Evolutionary conservation across 768 basidiomycete genomes (phyloP).

Genomic region (Royoungia palumana): DNA sequence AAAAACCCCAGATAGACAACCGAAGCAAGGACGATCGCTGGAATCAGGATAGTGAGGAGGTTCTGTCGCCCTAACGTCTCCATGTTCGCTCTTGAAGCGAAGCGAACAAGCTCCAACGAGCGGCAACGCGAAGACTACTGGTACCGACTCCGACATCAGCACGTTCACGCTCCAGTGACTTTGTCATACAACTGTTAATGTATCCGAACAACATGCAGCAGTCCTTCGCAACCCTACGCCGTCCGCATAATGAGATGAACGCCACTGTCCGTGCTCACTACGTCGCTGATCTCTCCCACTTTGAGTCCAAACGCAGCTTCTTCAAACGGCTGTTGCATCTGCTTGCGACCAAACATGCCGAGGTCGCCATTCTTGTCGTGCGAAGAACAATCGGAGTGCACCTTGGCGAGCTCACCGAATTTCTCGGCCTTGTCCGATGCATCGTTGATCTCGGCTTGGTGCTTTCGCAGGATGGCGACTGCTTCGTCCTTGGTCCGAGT

Average conservation of each 20-base stretch:
- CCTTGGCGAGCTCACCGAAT: constrained; percentile 72
- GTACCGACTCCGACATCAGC: too few relatives aligned
- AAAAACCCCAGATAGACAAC: constrained; percentile 16
- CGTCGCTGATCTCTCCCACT: constrained; percentile 73
- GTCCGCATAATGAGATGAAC: constrained; percentile 92
- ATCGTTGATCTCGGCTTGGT: constrained; percentile 59
- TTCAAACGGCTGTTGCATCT: constrained; percentile 99
- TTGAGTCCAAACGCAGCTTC: constrained; percentile 74
- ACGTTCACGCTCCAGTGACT: not conserved
- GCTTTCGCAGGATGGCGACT: constrained; percentile 66
- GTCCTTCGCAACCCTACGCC: constrained; percentile 42
- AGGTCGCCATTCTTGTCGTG: constrained; percentile 83
- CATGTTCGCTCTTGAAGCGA: not conserved
- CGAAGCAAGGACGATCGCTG: constrained; percentile 10
- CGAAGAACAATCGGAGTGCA: constrained; percentile 88
- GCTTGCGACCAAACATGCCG: constrained; percentile 76
- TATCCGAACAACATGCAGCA: constrained; percentile 20
- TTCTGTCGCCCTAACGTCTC: not conserved
- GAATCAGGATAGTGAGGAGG: constrained; percentile 8
- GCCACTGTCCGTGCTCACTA: constrained; percentile 89
- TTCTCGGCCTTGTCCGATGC: constrained; percentile 42
- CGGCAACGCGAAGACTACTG: not conserved
- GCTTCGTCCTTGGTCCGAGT: constrained; percentile 89
- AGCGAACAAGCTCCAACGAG: not conserved
- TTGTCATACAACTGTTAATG: constrained; percentile 4